These are phyloP conservation scores for Pezicula neosporulosa DNA, from an alignment of 2,329 filamentous ascomycete genomes.

Conservation along the genomic window DNA sequence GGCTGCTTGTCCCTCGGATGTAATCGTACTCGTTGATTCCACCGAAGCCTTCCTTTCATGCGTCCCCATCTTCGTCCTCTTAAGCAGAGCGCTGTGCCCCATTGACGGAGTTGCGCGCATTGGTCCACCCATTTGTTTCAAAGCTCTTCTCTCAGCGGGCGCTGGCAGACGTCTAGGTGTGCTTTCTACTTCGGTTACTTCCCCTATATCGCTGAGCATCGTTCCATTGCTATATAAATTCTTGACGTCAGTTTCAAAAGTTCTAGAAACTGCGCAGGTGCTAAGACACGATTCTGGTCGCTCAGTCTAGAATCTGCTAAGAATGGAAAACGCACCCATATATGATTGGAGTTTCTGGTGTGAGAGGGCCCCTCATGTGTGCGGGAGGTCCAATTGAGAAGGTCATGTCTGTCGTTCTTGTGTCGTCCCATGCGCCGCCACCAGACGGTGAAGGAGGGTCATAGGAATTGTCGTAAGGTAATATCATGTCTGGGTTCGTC, in stretches of 20 bases:
- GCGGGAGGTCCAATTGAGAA: conserved; percentile 36
- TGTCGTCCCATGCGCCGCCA: conserved; percentile 27
- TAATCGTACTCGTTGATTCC: conserved; percentile 60
- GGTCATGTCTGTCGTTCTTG: conserved; percentile 18
- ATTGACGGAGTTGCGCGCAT: conserved; percentile 44
- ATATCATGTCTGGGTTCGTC: conserved; percentile 92
- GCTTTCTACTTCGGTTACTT: conserved; percentile 51
- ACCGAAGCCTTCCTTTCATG: conserved; percentile 52
- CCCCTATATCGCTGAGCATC: conserved; percentile 64
- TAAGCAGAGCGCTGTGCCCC: conserved; percentile 40
- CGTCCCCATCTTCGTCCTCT: conserved; percentile 38
- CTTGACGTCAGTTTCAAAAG: too few relatives aligned
- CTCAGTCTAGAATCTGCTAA: too few relatives aligned
- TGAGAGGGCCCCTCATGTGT: conserved; percentile 37
- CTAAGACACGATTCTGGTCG: too few relatives aligned
- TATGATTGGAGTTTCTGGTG: conserved; percentile 60
- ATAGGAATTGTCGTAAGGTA: conserved; percentile 68
- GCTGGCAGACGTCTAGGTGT: conserved; percentile 35
- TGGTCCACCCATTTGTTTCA: conserved; percentile 22
- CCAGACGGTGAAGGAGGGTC: conserved; percentile 43
- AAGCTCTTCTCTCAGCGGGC: conserved; percentile 24
- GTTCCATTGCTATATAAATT: conserved; percentile 47
- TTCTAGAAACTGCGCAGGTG: too few relatives aligned
- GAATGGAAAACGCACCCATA: conserved; percentile 40
- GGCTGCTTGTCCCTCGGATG: conserved; percentile 41